Evolutionary conservation across 2,329 filamentous ascomycete genomes (phyloP), one percentile per base, ranked within the genome.

Genomic region (Alternaria gaisen): DNA sequence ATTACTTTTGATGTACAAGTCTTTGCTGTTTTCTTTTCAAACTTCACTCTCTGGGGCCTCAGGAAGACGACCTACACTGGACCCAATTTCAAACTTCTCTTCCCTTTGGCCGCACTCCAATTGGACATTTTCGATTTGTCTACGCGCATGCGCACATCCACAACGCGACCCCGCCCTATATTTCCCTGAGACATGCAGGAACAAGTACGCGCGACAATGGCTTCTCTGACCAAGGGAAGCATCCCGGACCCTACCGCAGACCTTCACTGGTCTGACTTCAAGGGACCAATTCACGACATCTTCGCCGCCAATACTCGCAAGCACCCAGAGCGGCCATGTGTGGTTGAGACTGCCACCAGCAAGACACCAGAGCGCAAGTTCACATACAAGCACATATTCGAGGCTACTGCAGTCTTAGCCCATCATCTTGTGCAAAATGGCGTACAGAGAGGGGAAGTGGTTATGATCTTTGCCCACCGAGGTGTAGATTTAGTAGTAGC

Each of bases 391-490:
- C 92, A 97, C 72, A 97, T 98, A 74, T 86, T 93, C 74, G 91
- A 97, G 81, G 90, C 90, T 0, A 91, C 92, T 30, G 96, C 96
- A 76, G 84, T 88, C 18, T 79, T 97, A 7, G 91, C 93, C 22
- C 89, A 97, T 79, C 87, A 97, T 74, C 84, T 97, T 20, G 86
- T 91, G 55, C 84, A 90, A 52, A 85, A 88, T 71, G 93, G 94
- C 59, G 84, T 93, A 65, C 84, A 88, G 60, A 84, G 88, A 68
- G 93, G 93, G 9, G 93, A 98, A 74, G 93, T 97, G 3, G 93
- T 97, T 71, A 97, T 97, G 92, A 91, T 95, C 65, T 97, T 89
- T 75, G 92, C 92, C 57, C 87, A 97, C 79, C 88, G 94, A 59
- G 88, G 88, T 58, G 93, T 97, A 34, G 92, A 92, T 70, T 80